Base-by-base conservation (phyloP, 2,329 filamentous ascomycete species). In the Cladosporium sp. region DNA sequence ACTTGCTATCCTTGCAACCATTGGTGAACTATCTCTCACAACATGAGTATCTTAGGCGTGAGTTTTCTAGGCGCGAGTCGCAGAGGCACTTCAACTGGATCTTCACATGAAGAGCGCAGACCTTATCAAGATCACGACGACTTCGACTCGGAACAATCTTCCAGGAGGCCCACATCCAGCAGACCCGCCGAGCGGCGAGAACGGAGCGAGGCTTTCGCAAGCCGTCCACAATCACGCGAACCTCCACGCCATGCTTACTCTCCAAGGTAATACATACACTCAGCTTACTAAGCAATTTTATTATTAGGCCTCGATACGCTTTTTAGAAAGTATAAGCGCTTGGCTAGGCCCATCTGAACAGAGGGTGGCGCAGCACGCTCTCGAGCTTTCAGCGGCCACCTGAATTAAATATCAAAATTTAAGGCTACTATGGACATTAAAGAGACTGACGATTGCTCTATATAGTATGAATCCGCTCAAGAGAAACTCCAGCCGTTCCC, bases 391-490 rank as follows among this genome's bases (percentile, higher is more conserved):
- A 11, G 40, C 11, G 14, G n/a, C 16, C 5, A 46, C 5, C 12
- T 3, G n/a, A 21, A 46, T 21, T 7, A 6, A n/a, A 46, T 21
- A 21, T 8, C 40, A 5, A 40, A 46, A 21, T 21, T 4, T 5
- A 21, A 46, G n/a, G 40, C 40, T 46, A 46, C 10, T 46, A 21
- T 10, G 10, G 5, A n/a, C 6, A 23, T 21, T 11, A 23, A 12
- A 46, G 14, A 46, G 5, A n/a, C 40, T 46, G n/a, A 46, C 40
- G n/a, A 46, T 21, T 23, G 40, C 40, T 44, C 18, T 46, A n/a
- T 46, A 26, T 56, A 63, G 50, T 21, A 63, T 63, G 61, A 63
- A 16, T 49, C 29, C 50, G 18, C n/a, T 26, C 11, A 63, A 63
- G 35, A 16, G 61, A 14, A 55, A 46, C 6, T 12, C 18, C 7